Conservation (phyloP, 192 early-diverging fungal genomes). For the Gryganskiella cystojenkinii region DNA sequence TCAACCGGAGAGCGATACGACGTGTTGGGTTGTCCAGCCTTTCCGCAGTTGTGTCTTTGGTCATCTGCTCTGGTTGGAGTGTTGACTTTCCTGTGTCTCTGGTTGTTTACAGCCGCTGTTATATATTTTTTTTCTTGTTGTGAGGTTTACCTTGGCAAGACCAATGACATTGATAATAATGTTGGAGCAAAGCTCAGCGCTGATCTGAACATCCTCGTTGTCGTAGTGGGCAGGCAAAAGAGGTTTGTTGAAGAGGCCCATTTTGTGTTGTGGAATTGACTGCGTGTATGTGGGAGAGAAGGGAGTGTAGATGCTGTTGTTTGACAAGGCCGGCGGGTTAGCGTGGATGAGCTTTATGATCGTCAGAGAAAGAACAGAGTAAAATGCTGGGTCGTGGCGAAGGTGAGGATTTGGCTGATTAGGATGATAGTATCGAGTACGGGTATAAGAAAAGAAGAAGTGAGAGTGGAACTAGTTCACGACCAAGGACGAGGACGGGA, state of each 20-base stretch:
- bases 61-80: no score
- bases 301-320: background rate
- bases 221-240: conserved; percentile 43
- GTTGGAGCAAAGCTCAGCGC: conserved; percentile 49
- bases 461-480: background rate
- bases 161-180: conserved; percentile 44
- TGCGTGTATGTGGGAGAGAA: background rate
- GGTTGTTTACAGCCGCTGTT: no score
- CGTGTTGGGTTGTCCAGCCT: no score
- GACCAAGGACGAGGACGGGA: background rate
- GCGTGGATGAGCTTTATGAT: background rate
- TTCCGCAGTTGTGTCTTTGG: no score
- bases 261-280: conserved; percentile 1
- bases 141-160: conserved; percentile 46
- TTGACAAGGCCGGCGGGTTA: background rate
- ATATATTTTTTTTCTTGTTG: background rate
- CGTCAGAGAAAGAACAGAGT: background rate
- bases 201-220: conserved; percentile 52
- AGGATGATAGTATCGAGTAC: background rate
- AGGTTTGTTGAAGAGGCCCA: conserved; percentile 49
- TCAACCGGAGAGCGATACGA: no score
- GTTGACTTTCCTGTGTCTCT: no score
- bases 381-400: background rate
- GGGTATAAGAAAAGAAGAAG: background rate
- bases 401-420: background rate